Conservation (phyloP, 192 early-diverging fungal genomes). For the Backusella sp. region DNA sequence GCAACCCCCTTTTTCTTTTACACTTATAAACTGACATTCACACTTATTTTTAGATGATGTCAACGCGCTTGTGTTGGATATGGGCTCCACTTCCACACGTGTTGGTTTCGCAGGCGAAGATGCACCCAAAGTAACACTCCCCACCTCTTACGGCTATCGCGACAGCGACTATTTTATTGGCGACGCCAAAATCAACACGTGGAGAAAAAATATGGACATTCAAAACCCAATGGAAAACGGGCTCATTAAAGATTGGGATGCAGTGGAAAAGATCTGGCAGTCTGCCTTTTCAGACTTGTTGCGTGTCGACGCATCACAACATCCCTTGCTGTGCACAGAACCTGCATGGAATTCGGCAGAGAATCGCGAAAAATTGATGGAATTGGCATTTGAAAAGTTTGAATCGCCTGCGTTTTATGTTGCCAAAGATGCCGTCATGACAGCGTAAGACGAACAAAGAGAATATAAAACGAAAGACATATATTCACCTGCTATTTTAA, state of each 20-base stretch:
- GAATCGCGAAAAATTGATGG: slow-evolving; percentile 83
- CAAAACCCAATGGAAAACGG: slow-evolving; percentile 81
- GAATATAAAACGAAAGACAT: too few species aligned
- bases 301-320: slow-evolving; percentile 73
- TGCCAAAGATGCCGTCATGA: slow-evolving; percentile 86
- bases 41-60: slow-evolving; percentile 73
- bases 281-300: slow-evolving; percentile 73
- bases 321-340: slow-evolving; percentile 90
- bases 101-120: slow-evolving; percentile 98
- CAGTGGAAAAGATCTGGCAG: slow-evolving; percentile 88
- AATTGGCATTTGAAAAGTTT: slow-evolving; percentile 95
- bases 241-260: slow-evolving; percentile 91
- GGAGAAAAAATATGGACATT: slow-evolving; percentile 81
- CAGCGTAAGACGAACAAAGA: slow-evolving; percentile 61
- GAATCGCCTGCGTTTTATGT: slow-evolving; percentile 91
- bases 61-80: slow-evolving; percentile 86
- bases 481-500: background rate
- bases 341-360: slow-evolving; percentile 87
- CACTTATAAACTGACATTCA: background rate
- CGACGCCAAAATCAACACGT: slow-evolving; percentile 64
- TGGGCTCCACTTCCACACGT: slow-evolving; percentile 83
- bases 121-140: slow-evolving; percentile 83
- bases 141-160: slow-evolving; percentile 67
- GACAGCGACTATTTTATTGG: slow-evolving; percentile 59
- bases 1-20: background rate